Base-by-base conservation (phyloP, 2,329 filamentous ascomycete genomes). In the Byssoonygena ceratinophila region DNA sequence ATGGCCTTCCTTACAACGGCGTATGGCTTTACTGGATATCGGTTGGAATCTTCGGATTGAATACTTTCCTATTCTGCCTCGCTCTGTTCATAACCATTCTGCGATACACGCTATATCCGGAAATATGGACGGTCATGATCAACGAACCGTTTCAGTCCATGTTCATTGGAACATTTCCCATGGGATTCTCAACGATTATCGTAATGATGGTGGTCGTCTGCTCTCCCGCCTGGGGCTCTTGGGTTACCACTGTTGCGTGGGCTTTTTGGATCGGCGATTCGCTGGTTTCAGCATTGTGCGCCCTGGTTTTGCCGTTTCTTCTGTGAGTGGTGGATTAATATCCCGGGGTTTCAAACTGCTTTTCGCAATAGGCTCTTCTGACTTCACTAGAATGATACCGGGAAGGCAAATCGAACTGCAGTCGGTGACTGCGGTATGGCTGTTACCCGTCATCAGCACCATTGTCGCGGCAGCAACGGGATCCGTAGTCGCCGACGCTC, bases 141-240 rank as follows among this genome's bases (percentile, higher is more conserved):
- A 68, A 71, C 1, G 80, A 87, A 61, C 82, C 81, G 0, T 76
- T 75, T 1, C 81, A 87, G 60, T 82, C 79, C 1, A 71, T 87
- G 50, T 87, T 87, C 58, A 67, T 87, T 2, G 83, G 79, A 0
- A 83, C 80, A 0, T 76, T 84, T 29, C 82, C 82, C 0, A 85
- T 86, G 80, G 82, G 76, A 0, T 76, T 86, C 54, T 78, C 81
- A 0, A 85, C 82, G 1, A 79, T 86, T 40, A 76, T 85, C 55
- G 80, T 82, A 56, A 81, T 82, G 75, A 77, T 80, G 63, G 72
- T 81, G 11, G 72, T 79, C 29, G 71, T 80, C 31, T 84, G 81
- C 63, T 71, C 76, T 6, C 76, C 76, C 0, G 69, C 67, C n/a
- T 85, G 79, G 82, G 81, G 80, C 1, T 59, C 71, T 12, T 78